These are phyloP conservation scores for Xylaria intraflava DNA, from an alignment of 495 filamentous ascomycete species.

Conservation along the genomic window DNA sequence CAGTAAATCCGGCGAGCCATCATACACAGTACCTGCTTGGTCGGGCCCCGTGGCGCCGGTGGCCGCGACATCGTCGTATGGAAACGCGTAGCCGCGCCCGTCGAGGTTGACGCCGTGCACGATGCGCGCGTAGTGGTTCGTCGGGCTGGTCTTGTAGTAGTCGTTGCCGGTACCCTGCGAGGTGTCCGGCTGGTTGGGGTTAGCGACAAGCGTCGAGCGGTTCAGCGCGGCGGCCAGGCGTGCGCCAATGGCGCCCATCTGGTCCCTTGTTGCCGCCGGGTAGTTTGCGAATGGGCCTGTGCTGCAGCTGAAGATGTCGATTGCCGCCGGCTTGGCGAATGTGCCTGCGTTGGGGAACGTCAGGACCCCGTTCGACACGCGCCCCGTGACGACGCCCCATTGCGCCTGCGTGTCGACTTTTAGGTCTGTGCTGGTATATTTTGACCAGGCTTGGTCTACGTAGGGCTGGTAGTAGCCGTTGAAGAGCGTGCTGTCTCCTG, in stretches of 20 bases:
- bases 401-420: constrained; percentile 57
- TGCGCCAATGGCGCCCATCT: constrained; percentile 51
- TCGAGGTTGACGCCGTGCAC: constrained; percentile 58
- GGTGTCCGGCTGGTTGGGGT: constrained; percentile 45
- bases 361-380: constrained; percentile 43
- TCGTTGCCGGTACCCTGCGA: constrained; percentile 6
- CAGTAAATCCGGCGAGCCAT: constrained; percentile 49
- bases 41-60: constrained; percentile 42
- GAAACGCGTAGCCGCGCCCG: constrained; percentile 65
- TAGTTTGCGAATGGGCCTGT: constrained; percentile 57
- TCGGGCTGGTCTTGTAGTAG: constrained; percentile 51
- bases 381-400: constrained; percentile 43
- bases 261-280: constrained; percentile 27
- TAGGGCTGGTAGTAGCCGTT: constrained; percentile 56
- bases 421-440: constrained; percentile 47
- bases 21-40: constrained; percentile 58
- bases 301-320: constrained; percentile 65
- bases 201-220: constrained; percentile 52
- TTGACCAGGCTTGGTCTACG: constrained; percentile 56
- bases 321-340: constrained; percentile 52
- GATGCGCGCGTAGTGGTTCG: constrained; percentile 67
- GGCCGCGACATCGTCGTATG: constrained; percentile 69
- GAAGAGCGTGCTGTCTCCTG: constrained; percentile 47
- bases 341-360: constrained; percentile 43
- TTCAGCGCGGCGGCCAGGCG: constrained; percentile 64